phyloP scores from a whole-genome alignment of 176 grass and related monocot genomes.

The Canna indica region DNA sequence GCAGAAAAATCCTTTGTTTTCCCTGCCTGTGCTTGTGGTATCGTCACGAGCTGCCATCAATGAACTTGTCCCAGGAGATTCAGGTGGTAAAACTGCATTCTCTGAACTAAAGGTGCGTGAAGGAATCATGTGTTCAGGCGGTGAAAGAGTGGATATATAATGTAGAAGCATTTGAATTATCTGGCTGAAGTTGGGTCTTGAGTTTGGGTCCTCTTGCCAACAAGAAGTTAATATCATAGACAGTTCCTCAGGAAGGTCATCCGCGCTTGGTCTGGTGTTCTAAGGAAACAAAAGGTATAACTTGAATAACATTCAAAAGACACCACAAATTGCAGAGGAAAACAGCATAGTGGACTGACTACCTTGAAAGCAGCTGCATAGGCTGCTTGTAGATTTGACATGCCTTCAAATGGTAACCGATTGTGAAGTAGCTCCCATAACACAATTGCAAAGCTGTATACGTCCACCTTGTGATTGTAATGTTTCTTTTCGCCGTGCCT shows the following conservation, averaged over 20 bases:
- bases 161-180: constrained; percentile 93
- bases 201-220: constrained; percentile 94
- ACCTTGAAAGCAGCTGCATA: constrained; percentile 99
- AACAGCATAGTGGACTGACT: constrained; percentile 15
- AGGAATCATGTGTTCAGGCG: constrained; percentile 43
- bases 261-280: constrained; percentile 91
- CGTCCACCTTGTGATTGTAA: constrained; percentile 99
- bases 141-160: constrained; percentile 70
- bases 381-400: constrained; percentile 98
- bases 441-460: constrained; percentile 98
- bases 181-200: constrained; percentile 81
- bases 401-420: constrained; percentile 87
- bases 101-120: constrained; percentile 58
- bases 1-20: constrained; percentile 81
- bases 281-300: not conserved
- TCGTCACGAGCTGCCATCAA: constrained; percentile 64
- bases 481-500: constrained; percentile 99
- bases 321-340: not conserved
- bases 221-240: constrained; percentile 76
- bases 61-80: constrained; percentile 86
- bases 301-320: not conserved
- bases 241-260: constrained; percentile 68
- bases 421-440: constrained; percentile 97
- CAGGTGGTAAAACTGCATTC: constrained; percentile 75
- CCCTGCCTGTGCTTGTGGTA: constrained; percentile 37